A percentile compares a stretch with the other conserved stretches of the same genome.
Evolutionary conservation across 805 yeast genomes (phyloP).

Genomic region (Metschnikowia dekortorum): DNA sequence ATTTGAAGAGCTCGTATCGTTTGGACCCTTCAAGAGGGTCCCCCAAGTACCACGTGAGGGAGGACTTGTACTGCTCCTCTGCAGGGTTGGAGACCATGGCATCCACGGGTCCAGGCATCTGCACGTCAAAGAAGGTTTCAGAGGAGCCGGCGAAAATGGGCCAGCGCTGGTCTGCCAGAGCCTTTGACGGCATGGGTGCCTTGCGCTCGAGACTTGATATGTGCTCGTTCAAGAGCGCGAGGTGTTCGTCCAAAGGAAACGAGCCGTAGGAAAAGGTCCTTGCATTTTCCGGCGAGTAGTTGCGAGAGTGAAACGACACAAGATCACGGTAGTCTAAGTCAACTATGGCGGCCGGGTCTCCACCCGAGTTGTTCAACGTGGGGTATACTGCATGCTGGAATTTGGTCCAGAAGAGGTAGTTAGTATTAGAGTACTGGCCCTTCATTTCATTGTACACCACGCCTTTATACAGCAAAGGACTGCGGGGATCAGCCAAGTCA

Average conservation of each 20-base stretch:
- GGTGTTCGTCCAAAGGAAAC: conserved; percentile 57
- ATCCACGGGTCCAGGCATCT: conserved; percentile 73
- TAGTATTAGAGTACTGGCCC: conserved; percentile 88
- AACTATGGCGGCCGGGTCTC: conserved; percentile 83
- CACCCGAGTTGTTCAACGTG: conserved; percentile 84
- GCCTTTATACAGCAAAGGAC: conserved; percentile 79
- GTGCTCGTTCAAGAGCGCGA: conserved; percentile 50
- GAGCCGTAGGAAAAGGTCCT: conserved; percentile 85
- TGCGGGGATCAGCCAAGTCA: conserved; percentile 47
- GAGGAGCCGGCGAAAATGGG: conserved; percentile 42
- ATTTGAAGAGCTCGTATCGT: conserved; percentile 62
- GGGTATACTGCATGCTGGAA: conserved; percentile 84
- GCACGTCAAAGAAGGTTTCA: conserved; percentile 12
- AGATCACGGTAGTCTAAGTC: conserved; percentile 70
- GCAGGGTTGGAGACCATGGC: conserved; percentile 47
- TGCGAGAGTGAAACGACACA: conserved; percentile 63
- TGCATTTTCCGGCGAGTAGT: conserved; percentile 90
- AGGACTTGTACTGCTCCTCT: conserved; percentile 71
- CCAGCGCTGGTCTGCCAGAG: conserved; percentile 24
- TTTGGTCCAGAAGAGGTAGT: conserved; percentile 78
- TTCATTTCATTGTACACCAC: conserved; percentile 98
- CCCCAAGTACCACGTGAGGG: conserved; percentile 88
- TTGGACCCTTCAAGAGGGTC: conserved; percentile 50
- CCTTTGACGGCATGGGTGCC: conserved; percentile 27
- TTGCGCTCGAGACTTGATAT: conserved; percentile 47